Base-by-base conservation (phyloP, 768 basidiomycete species). In the Agrocybe pediades region DNA sequence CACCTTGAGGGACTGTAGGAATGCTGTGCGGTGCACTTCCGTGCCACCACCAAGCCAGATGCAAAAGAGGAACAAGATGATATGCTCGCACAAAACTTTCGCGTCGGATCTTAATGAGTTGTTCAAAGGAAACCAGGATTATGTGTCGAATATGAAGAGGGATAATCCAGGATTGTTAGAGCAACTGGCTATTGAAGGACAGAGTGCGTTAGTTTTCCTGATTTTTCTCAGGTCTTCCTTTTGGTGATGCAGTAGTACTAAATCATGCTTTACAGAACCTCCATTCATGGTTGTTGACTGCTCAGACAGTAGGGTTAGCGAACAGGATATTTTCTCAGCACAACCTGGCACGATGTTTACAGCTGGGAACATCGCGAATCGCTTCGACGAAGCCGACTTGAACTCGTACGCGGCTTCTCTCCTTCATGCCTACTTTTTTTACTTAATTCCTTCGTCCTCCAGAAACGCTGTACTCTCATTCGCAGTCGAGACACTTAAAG, bases 241-340 rank as follows among this genome's bases (percentile, higher is more conserved):
- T 23, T 5, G 25, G 4, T 11, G 24, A 26, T 39, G 3, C 4
- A 48, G 9, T 30, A 6, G 20, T 29, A 41, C 43, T 36, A 13
- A 41, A 13, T 8, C 24, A 6, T 50, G 9, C 16, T 51, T 29
- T 19, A n/a, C n/a, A 70, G 68, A 60, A 42, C 70, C 70, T 1
- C 68, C 70, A 6, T 68, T 69, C 41, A 67, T 71, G 70, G 45
- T 70, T 15, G 60, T 71, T 15, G 67, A 68, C 49, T 71, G 70
- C 43, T 66, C 66, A 2, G 70, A 71, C 46, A 67, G 67, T 33
- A 54, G 70, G 46, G 70, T 70, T 9, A 67, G 61, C 46, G 70
- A 71, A 50, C 63, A 66, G 53, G 64, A 59, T 0, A 69, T 71
- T 41, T 70, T 71, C 48, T 59, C 60, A 1, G 62, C 68, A 0